Evolutionary conservation across 257 asterid species (phyloP), one percentile per base, ranked within the genome.

Genomic region (Nicotiana otophora): DNA sequence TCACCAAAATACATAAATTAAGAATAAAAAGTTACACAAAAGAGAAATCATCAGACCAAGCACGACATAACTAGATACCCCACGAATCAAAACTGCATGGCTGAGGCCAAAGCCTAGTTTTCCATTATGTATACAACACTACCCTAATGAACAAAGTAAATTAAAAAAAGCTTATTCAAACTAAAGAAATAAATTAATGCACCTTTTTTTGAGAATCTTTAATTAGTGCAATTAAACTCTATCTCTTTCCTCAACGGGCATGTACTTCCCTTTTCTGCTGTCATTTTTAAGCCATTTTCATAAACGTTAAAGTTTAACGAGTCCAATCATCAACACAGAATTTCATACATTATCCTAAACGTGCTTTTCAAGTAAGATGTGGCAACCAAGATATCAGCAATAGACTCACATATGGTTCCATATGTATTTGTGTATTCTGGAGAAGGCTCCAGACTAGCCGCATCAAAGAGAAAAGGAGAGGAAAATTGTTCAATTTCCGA

Each of bases 361-460:
- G 36, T 23, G 15, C 79, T 46, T 46, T 23, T 6, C 11, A 23
- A 72, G 39, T 23, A 46, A 72, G 61, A 20, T 60, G 20, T 12
- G 7, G 6, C 79, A 42, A 72, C 34, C 20, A 46, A 72, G n/a
- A 14, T 17, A 54, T 10, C 78, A 39, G 20, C 58, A 70, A 60
- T 36, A 20, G 85, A 83, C 99, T 91, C 89, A 96, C 99, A 88
- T 96, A 96, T 36, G 98, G 99, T 89, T 96, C 99, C 20, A 96
- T 85, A 80, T 92, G 99, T 82, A 96, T 90, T 83, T 94, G 95
- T 23, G 94, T 92, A 89, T 96, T 96, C 81, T 88, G 97, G 81
- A 96, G 94, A 82, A 96, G 98, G 91, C 97, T 93, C 93, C 96
- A 88, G 63, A 92, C 97, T 70, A 96, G 93, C 54, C 99, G 97